Percentiles rank a stretch among this genome's conserved stretches.
These are phyloP conservation scores for Eucalyptus erythrocorys DNA, from an alignment of 345 rosid species.

Conservation along the genomic window DNA sequence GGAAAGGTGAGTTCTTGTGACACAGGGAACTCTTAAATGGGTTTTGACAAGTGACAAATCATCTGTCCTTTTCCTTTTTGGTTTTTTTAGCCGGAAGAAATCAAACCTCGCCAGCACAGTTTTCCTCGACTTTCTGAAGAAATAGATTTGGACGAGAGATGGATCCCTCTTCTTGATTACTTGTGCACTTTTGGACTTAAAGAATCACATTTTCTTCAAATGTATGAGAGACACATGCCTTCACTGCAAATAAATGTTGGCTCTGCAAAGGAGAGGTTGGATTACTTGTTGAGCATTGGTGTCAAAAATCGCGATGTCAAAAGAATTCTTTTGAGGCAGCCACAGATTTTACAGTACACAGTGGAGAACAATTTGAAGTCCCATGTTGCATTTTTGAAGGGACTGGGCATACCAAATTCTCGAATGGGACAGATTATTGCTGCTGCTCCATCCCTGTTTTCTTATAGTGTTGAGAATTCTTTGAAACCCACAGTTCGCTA, in stretches of 20 bases:
- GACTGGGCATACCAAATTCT: constrained; percentile 73
- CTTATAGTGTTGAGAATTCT: constrained; percentile 87
- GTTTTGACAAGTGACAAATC: neutral
- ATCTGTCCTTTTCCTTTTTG: neutral
- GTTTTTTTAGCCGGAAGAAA: constrained; percentile 27
- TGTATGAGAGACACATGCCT: constrained; percentile 87
- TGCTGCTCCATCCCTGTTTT: constrained; percentile 62
- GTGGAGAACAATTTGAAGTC: constrained; percentile 77
- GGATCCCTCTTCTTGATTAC: constrained; percentile 87
- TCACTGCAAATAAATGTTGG: constrained; percentile 62
- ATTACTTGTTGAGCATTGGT: constrained; percentile 77
- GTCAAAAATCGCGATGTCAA: constrained; percentile 79
- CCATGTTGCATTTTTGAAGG: constrained; percentile 64
- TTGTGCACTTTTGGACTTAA: constrained; percentile 66
- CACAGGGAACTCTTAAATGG: neutral
- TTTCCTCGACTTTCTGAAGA: constrained; percentile 57
- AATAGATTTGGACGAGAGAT: constrained; percentile 60
- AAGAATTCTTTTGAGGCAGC: constrained; percentile 86
- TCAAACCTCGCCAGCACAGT: constrained; percentile 19
- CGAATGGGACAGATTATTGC: constrained; percentile 83
- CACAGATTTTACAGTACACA: constrained; percentile 82
- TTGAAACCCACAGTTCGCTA: constrained; percentile 87
- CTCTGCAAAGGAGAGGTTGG: constrained; percentile 84
- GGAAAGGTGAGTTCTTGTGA: constrained; percentile 29
- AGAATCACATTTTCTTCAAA: constrained; percentile 79